phyloP scores from a whole-genome alignment of 257 asterid species.

The Misopates orontium region DNA sequence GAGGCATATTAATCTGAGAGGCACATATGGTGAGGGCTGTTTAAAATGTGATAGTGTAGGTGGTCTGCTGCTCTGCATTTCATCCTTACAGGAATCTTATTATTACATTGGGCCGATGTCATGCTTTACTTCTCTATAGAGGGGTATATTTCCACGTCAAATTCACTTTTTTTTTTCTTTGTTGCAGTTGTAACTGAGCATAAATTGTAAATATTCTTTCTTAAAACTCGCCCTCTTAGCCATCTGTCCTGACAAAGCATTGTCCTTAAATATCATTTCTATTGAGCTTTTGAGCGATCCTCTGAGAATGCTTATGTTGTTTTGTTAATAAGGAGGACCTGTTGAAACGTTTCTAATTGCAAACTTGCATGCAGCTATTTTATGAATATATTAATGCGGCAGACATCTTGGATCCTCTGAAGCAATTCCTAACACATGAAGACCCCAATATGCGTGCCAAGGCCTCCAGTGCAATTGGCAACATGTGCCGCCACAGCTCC shows the following conservation, averaged over 20 bases:
- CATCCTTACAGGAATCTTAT: background rate
- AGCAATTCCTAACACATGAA: constrained; percentile 72
- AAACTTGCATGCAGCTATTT: constrained; percentile 55
- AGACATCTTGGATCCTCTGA: constrained; percentile 71
- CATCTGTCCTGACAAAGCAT: background rate
- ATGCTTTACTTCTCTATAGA: background rate
- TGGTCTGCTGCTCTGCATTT: constrained; percentile 21
- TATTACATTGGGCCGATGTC: background rate
- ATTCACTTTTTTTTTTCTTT: background rate
- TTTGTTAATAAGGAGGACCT: constrained; percentile 8
- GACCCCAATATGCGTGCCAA: constrained; percentile 91
- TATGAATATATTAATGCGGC: constrained; percentile 75
- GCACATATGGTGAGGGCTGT: background rate
- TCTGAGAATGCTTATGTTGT: constrained; percentile 13
- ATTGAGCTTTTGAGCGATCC: no score
- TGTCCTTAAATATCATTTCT: background rate
- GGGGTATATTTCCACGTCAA: no score
- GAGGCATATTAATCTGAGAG: background rate
- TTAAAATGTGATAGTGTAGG: no score
- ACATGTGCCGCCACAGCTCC: constrained; percentile 97
- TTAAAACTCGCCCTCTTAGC: background rate
- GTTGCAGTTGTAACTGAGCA: background rate
- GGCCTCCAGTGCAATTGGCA: constrained; percentile 93
- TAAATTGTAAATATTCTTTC: constrained; percentile 13
- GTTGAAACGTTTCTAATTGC: constrained; percentile 23